These are phyloP conservation scores for Ambrosia artemisiifolia DNA, from an alignment of 129 eudicot species.

Conservation along the genomic window DNA sequence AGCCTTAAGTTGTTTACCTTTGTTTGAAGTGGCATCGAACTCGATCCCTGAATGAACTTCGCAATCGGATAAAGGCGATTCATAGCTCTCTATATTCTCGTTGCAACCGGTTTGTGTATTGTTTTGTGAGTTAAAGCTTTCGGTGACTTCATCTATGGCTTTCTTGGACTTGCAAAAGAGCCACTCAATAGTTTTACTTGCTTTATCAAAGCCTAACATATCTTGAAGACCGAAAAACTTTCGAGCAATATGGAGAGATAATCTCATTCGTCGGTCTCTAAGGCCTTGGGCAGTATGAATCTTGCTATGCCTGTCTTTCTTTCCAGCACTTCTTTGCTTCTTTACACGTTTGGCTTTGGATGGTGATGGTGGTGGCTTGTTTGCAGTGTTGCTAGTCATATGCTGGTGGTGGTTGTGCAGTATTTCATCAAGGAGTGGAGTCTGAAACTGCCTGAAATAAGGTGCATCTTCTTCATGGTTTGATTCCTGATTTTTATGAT, in stretches of 20 bases:
- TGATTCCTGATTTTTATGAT: slow-evolving; percentile 19
- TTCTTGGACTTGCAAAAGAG: slow-evolving; percentile 47
- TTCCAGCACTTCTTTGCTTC: slow-evolving; percentile 36
- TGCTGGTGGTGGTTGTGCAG: not conserved
- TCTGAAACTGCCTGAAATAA: slow-evolving; percentile 26
- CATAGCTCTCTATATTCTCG: slow-evolving; percentile 8
- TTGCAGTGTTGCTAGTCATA: not conserved
- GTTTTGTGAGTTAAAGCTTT: slow-evolving; percentile 10
- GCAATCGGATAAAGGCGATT: slow-evolving; percentile 22
- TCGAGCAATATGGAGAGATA: slow-evolving; percentile 50
- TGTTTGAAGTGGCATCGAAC: slow-evolving; percentile 18
- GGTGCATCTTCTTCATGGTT: slow-evolving; percentile 31
- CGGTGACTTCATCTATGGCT: slow-evolving; percentile 43
- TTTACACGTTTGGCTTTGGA: slow-evolving; percentile 14
- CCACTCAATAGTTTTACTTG: slow-evolving; percentile 65
- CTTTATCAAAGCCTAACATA: slow-evolving; percentile 54
- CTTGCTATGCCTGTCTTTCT: slow-evolving; percentile 60
- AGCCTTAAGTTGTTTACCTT: slow-evolving; percentile 26
- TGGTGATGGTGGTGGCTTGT: not conserved
- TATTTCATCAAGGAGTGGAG: slow-evolving; percentile 38
- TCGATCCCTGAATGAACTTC: slow-evolving; percentile 22
- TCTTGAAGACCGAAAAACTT: slow-evolving; percentile 60
- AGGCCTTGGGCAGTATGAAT: slow-evolving; percentile 51
- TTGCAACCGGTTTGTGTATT: not conserved
- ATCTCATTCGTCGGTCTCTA: slow-evolving; percentile 55